Evolutionary conservation across 768 basidiomycete genomes (phyloP).

Genomic region (Rhizopogon vulgaris): DNA sequence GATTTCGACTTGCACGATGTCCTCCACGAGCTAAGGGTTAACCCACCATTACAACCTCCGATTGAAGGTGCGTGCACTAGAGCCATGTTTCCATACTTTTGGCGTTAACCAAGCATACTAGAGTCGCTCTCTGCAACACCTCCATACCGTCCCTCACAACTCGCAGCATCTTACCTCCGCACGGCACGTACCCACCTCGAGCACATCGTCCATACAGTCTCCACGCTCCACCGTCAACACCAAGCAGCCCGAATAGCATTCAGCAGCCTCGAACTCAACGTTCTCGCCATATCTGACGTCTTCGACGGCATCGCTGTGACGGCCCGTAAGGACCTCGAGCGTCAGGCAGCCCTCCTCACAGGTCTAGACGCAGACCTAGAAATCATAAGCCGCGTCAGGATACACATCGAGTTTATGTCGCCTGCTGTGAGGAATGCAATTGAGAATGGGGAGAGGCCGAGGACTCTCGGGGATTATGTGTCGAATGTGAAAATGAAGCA

Average conservation of each 20-base stretch:
- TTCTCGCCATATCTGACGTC: slow-evolving; percentile 63
- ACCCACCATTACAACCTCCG: slow-evolving; percentile 59
- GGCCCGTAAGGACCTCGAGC: slow-evolving; percentile 58
- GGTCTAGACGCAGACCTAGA: slow-evolving; percentile 69
- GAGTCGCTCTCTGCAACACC: slow-evolving; percentile 63
- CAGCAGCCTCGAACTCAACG: slow-evolving; percentile 62
- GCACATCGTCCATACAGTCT: slow-evolving; percentile 43
- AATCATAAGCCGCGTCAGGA: slow-evolving; percentile 55
- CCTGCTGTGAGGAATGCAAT: slow-evolving; percentile 60
- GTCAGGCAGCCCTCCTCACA: slow-evolving; percentile 55
- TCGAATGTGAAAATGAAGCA: slow-evolving; percentile 73
- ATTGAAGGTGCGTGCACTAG: slow-evolving; percentile 51
- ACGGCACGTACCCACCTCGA: slow-evolving; percentile 63
- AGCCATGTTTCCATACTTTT: not conserved
- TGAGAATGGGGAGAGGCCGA: slow-evolving; percentile 59
- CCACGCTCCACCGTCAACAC: slow-evolving; percentile 58
- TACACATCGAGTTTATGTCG: slow-evolving; percentile 76
- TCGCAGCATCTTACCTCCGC: slow-evolving; percentile 61
- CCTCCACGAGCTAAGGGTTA: slow-evolving; percentile 52
- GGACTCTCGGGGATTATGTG: slow-evolving; percentile 78
- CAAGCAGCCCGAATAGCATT: slow-evolving; percentile 72
- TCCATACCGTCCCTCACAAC: slow-evolving; percentile 62
- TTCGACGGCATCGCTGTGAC: slow-evolving; percentile 56
- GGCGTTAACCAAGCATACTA: slow-evolving; percentile 17
- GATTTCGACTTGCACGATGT: slow-evolving; percentile 65